Evolutionary conservation across 2,329 filamentous ascomycete species (phyloP).

Genomic region (Coleophoma eucalyptorum): DNA sequence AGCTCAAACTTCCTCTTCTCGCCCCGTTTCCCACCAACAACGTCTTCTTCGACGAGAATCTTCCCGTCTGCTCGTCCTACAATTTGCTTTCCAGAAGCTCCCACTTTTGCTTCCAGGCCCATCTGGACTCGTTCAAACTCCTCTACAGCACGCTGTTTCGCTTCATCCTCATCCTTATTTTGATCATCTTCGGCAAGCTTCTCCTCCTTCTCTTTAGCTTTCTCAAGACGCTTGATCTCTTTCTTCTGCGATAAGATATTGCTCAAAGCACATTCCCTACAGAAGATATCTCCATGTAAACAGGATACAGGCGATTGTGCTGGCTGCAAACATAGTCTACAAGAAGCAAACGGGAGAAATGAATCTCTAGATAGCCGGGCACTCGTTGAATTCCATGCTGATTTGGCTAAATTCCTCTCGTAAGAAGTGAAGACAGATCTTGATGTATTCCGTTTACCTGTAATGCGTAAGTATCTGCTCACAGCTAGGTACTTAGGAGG

Average conservation of each 20-base stretch:
- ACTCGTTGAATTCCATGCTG: slow-evolving; percentile 75
- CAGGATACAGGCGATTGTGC: slow-evolving; percentile 83
- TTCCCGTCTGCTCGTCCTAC: slow-evolving; percentile 38
- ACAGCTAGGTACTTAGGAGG: background rate
- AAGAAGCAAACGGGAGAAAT: slow-evolving; percentile 87
- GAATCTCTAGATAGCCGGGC: slow-evolving; percentile 87
- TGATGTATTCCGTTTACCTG: slow-evolving; percentile 84
- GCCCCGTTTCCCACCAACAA: slow-evolving; percentile 31
- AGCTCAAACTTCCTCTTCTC: slow-evolving; percentile 76
- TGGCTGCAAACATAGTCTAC: slow-evolving; percentile 79
- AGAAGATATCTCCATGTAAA: slow-evolving; percentile 84
- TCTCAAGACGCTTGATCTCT: slow-evolving; percentile 81
- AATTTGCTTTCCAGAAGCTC: slow-evolving; percentile 25
- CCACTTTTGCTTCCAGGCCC: slow-evolving; percentile 45
- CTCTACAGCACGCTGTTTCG: slow-evolving; percentile 62
- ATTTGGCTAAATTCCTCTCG: slow-evolving; percentile 79
- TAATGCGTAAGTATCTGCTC: too few species aligned
- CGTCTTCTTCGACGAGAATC: slow-evolving; percentile 35
- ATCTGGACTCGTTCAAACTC: slow-evolving; percentile 87
- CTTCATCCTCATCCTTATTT: slow-evolving; percentile 63
- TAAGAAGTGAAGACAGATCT: slow-evolving; percentile 91
- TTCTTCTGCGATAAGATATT: slow-evolving; percentile 90
- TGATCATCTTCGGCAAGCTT: slow-evolving; percentile 59
- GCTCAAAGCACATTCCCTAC: slow-evolving; percentile 85
- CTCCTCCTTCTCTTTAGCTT: slow-evolving; percentile 55